Evolutionary conservation across 495 filamentous ascomycete species (phyloP).

Genomic region (Tuber borchii): DNA sequence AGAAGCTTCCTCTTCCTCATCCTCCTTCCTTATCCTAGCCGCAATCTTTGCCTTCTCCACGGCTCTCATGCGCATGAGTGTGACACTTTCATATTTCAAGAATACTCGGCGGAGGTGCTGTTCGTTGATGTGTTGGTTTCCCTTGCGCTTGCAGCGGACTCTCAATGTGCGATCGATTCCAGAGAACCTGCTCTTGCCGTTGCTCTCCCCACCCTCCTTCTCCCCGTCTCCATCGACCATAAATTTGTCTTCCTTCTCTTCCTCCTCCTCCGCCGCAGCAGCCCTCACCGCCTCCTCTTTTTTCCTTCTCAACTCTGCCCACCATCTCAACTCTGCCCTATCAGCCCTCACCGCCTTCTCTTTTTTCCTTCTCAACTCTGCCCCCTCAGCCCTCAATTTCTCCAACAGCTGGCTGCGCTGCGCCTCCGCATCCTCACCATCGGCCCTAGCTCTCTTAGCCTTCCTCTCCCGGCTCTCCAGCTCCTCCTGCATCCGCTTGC

Average conservation of each 20-base stretch:
- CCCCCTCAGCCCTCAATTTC: constrained; percentile 47
- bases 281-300: no score
- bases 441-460: constrained; percentile 37
- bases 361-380: constrained; percentile 37
- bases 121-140: constrained; percentile 11
- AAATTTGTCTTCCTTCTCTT: background rate
- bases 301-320: no score
- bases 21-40: constrained; percentile 27
- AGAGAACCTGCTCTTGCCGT: constrained; percentile 23
- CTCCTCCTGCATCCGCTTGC: constrained; percentile 70
- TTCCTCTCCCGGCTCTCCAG: constrained; percentile 51
- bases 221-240: background rate
- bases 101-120: constrained; percentile 17
- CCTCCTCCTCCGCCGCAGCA: constrained; percentile 29
- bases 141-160: constrained; percentile 26
- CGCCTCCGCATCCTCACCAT: constrained; percentile 51
- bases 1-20: constrained; percentile 14
- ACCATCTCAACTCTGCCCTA: no score
- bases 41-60: constrained; percentile 37
- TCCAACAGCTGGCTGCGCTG: constrained; percentile 41
- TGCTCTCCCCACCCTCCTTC: background rate
- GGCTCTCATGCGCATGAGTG: constrained; percentile 38
- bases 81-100: constrained; percentile 33
- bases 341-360: constrained; percentile 36
- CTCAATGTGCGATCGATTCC: constrained; percentile 36